phyloP scores from a whole-genome alignment of 1,139 yeast genomes.

The Candida neerlandica region DNA sequence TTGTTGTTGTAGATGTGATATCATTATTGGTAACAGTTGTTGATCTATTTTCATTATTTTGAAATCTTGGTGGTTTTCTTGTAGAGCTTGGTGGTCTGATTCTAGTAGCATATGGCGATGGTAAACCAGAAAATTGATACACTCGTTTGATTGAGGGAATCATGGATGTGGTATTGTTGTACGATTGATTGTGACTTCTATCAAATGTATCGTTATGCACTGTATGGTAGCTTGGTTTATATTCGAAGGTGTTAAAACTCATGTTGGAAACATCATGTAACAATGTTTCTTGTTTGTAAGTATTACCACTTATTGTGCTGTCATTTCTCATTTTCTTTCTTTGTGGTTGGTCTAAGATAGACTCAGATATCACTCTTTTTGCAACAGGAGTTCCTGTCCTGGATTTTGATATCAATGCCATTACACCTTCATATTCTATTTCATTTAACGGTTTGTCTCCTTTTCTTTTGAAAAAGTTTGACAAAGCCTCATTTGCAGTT shows the following conservation, averaged over 20 bases:
- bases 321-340: constrained; percentile 6
- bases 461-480: constrained; percentile 71
- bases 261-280: constrained; percentile 14
- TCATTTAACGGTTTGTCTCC: constrained; percentile 78
- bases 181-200: constrained; percentile 20
- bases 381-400: constrained; percentile 17
- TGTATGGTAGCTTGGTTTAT: constrained; percentile 41
- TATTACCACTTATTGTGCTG: neutral
- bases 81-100: constrained; percentile 30
- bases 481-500: constrained; percentile 58
- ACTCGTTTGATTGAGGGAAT: constrained; percentile 49
- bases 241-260: constrained; percentile 40
- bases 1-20: neutral
- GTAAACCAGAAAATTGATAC: constrained; percentile 63
- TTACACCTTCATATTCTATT: constrained; percentile 82
- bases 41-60: constrained; percentile 9
- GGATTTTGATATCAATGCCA: constrained; percentile 51
- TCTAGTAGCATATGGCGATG: constrained; percentile 65
- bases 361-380: constrained; percentile 5
- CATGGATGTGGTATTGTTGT: constrained; percentile 18
- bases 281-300: constrained; percentile 15
- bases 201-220: constrained; percentile 29
- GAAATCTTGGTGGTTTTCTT: constrained; percentile 17
- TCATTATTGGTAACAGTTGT: neutral
- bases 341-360: constrained; percentile 7